Base-by-base conservation (phyloP, 768 basidiomycete genomes). In the Collybiopsis confluens region DNA sequence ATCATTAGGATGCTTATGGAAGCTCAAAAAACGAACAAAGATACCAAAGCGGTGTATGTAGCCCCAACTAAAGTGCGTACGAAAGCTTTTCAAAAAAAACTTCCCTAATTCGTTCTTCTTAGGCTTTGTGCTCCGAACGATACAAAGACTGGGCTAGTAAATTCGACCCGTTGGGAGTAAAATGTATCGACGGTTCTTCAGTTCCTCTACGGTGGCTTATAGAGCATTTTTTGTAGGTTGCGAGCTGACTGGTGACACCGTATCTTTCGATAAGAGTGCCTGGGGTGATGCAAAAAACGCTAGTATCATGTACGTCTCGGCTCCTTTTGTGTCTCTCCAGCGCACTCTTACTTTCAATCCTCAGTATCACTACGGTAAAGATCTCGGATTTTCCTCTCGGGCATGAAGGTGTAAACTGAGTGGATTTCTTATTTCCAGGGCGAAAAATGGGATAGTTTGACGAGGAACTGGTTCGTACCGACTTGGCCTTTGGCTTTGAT, bases 401-500 rank as follows among this genome's bases (percentile, higher is more conserved):
- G n/a, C n/a, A n/a, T n/a, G n/a, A n/a, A n/a, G n/a, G n/a, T n/a
- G n/a, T n/a, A n/a, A n/a, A n/a, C n/a, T n/a, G n/a, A n/a, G n/a
- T n/a, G n/a, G n/a, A n/a, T n/a, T n/a, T n/a, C n/a, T n/a, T n/a
- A n/a, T n/a, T n/a, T n/a, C n/a, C 27, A 93, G 88, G 91, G 90
- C 2, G 96, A 99, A 70, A 99, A 99, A 69, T 95, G 92, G 88
- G 96, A 98, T 60, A 89, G 90, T 45, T 69, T 99, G 53, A 98
- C 95, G 5, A 77, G 96, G 41, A 88, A 84, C 61, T 95, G 89
- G 92, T 90, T 56, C 43, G 44, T 41, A 27, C 30, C 26, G 15
- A 45, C n/a, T n/a, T n/a, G n/a, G n/a, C n/a, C n/a, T n/a, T n/a
- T n/a, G n/a, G n/a, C n/a, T n/a, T n/a, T n/a, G n/a, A n/a, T n/a